phyloP scores from a whole-genome alignment of 1,284 basidiomycete species.

The Caloboletus firmus region DNA sequence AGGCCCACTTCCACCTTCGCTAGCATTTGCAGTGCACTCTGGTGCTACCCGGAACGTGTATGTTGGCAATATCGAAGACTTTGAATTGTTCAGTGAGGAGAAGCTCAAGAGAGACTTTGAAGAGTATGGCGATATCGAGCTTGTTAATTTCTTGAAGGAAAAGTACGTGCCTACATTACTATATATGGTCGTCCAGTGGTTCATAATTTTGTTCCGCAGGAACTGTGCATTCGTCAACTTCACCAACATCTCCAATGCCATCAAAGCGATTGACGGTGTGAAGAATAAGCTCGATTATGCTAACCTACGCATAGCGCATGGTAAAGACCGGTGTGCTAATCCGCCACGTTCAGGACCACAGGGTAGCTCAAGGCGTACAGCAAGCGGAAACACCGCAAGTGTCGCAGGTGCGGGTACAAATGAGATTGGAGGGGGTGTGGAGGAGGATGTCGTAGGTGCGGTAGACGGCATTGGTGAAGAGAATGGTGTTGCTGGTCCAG shows the following conservation, averaged over 20 bases:
- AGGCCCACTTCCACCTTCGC: conserved; percentile 77
- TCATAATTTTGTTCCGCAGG: conserved; percentile 40
- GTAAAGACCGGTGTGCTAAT: conserved; percentile 93
- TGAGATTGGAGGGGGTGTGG: conserved; percentile 22
- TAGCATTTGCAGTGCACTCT: conserved; percentile 83
- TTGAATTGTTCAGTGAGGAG: conserved; percentile 83
- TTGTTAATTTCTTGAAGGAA: conserved; percentile 93
- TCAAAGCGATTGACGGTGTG: conserved; percentile 92
- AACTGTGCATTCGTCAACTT: conserved; percentile 97
- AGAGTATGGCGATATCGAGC: conserved; percentile 92
- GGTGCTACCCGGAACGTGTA: conserved; percentile 95
- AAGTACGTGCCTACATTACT: conserved; percentile 56
- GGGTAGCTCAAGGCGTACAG: conserved; percentile 50
- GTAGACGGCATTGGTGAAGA: conserved; percentile 30
- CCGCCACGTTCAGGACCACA: conserved; percentile 80
- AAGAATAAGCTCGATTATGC: conserved; percentile 85
- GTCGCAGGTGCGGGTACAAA: conserved; percentile 15
- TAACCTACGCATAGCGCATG: conserved; percentile 83
- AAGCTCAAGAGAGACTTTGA: conserved; percentile 86
- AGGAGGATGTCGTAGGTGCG: conserved; percentile 20
- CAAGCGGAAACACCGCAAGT: conserved; percentile 40
- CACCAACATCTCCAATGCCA: conserved; percentile 87
- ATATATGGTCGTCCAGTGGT: background rate
- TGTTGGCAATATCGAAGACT: conserved; percentile 90
- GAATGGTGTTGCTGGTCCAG: conserved; percentile 20